Evolutionary conservation across 352 stramenopile genomes (phyloP), one percentile per base, ranked within the genome.

Genomic region (Phytopythium sindhum): DNA sequence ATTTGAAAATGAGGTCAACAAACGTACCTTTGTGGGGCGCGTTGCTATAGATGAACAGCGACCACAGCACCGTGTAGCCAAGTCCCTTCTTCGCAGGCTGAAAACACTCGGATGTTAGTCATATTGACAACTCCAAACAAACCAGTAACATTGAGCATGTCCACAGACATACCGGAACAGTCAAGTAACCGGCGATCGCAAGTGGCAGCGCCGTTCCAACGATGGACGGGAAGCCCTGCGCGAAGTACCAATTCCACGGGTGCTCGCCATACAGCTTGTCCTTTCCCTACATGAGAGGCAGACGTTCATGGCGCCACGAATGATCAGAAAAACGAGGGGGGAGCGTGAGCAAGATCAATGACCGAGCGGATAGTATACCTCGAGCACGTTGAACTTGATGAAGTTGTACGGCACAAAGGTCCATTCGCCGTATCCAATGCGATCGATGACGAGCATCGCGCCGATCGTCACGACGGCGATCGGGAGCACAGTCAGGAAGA

Each of bases 391-490:
- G 66, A 95, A 93, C 68, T 86, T 89, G 61, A 95, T 67, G 44
- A 96, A 96, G 66, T 96, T 96, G 39, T 80, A 73, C 10, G 86
- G 86, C 37, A 96, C 88, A 57, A 92, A 91, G 12, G 88, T 95
- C 84, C 82, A 93, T 44, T 80, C 78, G 28, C 87, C 84, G 58
- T 96, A 96, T 33, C 81, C 81, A 42, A 80, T 53, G 37, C 78
- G 77, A 63, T 96, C 88, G 35, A 96, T 89, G 54, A 81, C 65
- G 14, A 95, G 47, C 85, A 95, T 95, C 1, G 62, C 37, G 24
- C 63, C 45, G 45, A 86, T 61, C 11, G 86, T 84, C 8, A 74
- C 57, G 11, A 77, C 35, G 4, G 77, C 86, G 54, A 95, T 93
- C 1, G 82, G 82, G 10, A 90, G 23, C 1, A 95, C 80, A 26